These are phyloP conservation scores for Lanmaoa rubissima DNA, from an alignment of 768 basidiomycete genomes.

Conservation along the genomic window DNA sequence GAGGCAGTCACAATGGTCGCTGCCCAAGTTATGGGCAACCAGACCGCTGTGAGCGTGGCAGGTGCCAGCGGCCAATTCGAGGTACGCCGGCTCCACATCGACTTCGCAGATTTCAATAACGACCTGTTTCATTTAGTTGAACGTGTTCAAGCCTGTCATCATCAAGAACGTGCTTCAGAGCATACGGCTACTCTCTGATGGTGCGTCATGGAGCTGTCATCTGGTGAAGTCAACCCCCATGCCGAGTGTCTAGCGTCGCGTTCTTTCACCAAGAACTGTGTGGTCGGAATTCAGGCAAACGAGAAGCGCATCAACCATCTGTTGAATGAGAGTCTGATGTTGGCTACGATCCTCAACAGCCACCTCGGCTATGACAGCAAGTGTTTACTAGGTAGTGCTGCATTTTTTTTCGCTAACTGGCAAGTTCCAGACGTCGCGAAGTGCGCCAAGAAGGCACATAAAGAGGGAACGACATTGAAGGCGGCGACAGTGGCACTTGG, in stretches of 20 bases:
- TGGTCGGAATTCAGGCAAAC: conserved; percentile 95
- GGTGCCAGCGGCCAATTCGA: conserved; percentile 97
- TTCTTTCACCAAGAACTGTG: conserved; percentile 96
- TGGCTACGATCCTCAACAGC: conserved; percentile 96
- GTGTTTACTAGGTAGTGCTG: conserved; percentile 29
- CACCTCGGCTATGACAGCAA: conserved; percentile 95
- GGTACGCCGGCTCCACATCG: conserved; percentile 43
- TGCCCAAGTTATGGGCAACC: conserved; percentile 98
- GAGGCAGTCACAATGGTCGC: conserved; percentile 99
- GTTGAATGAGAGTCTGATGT: conserved; percentile 94
- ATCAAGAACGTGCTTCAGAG: conserved; percentile 98
- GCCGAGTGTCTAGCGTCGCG: conserved; percentile 56
- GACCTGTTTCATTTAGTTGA: conserved; percentile 55
- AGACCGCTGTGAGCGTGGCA: conserved; percentile 88
- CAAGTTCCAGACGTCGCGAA: conserved; percentile 81
- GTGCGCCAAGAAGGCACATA: conserved; percentile 99
- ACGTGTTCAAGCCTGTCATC: conserved; percentile 99
- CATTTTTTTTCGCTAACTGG: conserved; percentile 7
- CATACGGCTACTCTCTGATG: conserved; percentile 90
- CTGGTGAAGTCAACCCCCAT: conserved; percentile 2
- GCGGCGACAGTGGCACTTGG: conserved; percentile 89
- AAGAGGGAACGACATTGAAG: conserved; percentile 94
- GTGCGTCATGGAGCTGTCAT: conserved; percentile 39
- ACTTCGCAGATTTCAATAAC: conserved; percentile 6
- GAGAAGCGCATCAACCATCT: conserved; percentile 88